These are phyloP conservation scores for Gossypium davidsonii DNA, from an alignment of 441 rosid species.

Conservation along the genomic window DNA sequence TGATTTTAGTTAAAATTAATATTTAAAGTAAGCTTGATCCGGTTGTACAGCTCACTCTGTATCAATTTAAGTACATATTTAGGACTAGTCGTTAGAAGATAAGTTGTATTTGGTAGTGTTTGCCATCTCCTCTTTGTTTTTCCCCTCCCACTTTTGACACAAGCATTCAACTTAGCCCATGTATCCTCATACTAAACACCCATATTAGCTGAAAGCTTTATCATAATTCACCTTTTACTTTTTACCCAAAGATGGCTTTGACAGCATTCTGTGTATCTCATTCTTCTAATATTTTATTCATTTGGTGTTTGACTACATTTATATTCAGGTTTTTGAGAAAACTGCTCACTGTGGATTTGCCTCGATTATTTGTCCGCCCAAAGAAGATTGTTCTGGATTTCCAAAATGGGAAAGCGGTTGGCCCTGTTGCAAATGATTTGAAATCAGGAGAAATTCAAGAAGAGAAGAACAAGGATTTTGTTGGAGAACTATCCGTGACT, in stretches of 20 bases:
- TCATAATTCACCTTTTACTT: background rate
- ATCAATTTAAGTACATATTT: background rate
- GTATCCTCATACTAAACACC: background rate
- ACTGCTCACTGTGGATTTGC: conserved; percentile 90
- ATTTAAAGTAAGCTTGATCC: background rate
- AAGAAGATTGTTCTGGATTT: conserved; percentile 95
- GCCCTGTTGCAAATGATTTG: conserved; percentile 61
- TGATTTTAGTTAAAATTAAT: background rate
- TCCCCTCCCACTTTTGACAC: background rate
- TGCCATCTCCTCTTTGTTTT: background rate
- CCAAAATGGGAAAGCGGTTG: conserved; percentile 87
- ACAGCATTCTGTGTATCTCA: background rate
- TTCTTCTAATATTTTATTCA: background rate
- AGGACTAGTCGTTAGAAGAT: background rate
- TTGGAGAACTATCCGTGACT: conserved; percentile 87
- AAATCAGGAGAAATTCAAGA: conserved; percentile 78
- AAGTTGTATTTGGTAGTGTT: background rate
- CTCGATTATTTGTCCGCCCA: conserved; percentile 85
- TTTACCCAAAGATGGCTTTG: background rate
- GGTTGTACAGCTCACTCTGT: background rate
- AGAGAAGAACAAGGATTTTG: conserved; percentile 70
- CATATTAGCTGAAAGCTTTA: background rate
- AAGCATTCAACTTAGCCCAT: background rate
- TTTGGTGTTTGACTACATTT: background rate
- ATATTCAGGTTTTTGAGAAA: conserved; percentile 78